A percentile compares a stretch with the other conserved stretches of the same genome.
These are phyloP conservation scores for Ochromonas danica DNA, from an alignment of 108 stramenopile genomes.

Conservation along the genomic window DNA sequence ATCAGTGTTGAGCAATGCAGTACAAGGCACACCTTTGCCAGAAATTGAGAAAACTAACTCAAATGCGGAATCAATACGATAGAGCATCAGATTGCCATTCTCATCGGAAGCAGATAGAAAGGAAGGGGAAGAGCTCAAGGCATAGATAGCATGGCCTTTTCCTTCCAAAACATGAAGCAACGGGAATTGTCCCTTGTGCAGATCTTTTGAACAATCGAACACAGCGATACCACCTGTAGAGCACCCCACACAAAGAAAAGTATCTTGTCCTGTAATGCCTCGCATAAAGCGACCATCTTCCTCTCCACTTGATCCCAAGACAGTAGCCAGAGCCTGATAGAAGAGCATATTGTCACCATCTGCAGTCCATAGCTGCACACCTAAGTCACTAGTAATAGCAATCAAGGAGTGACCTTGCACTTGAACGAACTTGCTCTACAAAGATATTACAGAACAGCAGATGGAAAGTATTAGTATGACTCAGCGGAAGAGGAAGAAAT, in stretches of 20 bases:
- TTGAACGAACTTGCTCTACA: background rate
- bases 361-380: slow-evolving; percentile 5
- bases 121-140: background rate
- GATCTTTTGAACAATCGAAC: background rate
- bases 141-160: background rate
- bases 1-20: background rate
- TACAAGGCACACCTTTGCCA: slow-evolving; percentile 1
- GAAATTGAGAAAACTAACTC: background rate
- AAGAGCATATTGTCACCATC: slow-evolving; percentile 17
- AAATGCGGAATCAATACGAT: background rate
- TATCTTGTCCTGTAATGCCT: background rate
- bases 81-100: background rate
- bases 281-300: background rate
- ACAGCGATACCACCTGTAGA: background rate
- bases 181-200: background rate
- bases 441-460: background rate
- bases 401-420: background rate
- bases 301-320: background rate
- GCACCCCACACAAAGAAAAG: background rate
- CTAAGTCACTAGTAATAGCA: background rate
- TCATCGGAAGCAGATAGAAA: background rate
- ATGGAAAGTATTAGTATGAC: background rate
- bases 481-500: background rate
- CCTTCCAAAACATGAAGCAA: background rate
- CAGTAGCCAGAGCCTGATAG: background rate